Conservation (phyloP, 108 stramenopile genomes). For the Schizochytrium sp. region DNA sequence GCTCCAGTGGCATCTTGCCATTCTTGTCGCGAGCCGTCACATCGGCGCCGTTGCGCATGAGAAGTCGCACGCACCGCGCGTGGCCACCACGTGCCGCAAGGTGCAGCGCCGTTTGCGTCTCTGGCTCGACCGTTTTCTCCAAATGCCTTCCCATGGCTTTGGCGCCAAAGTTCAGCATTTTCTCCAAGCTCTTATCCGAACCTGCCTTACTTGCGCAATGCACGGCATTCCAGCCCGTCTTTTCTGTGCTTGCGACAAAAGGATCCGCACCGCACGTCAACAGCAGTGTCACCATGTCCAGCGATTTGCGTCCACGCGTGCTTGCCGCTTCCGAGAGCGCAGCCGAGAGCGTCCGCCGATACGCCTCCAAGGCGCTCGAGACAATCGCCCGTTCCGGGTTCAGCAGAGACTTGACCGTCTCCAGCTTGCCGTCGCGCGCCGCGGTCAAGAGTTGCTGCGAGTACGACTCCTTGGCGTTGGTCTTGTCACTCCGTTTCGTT, state of each 20-base stretch:
- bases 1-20: neutral
- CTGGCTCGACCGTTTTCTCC: neutral
- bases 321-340: neutral
- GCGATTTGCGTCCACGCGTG: neutral
- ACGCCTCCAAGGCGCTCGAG: neutral
- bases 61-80: neutral
- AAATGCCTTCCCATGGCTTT: neutral
- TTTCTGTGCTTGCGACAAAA: neutral
- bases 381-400: constrained; percentile 1
- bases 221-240: neutral
- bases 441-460: neutral
- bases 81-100: neutral
- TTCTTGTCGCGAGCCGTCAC: neutral
- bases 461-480: neutral
- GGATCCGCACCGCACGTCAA: neutral
- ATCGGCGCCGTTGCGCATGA: neutral
- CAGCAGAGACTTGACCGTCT: neutral
- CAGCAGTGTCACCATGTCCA: neutral
- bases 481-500: neutral
- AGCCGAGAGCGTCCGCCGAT: neutral
- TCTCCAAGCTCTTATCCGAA: neutral
- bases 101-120: neutral
- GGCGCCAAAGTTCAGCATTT: neutral
- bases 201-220: neutral
- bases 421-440: neutral